Percentiles rank a stretch among this genome's conserved stretches.
Conservation (phyloP, 495 filamentous ascomycete genomes). For the Aspergillus olivimuriae region DNA sequence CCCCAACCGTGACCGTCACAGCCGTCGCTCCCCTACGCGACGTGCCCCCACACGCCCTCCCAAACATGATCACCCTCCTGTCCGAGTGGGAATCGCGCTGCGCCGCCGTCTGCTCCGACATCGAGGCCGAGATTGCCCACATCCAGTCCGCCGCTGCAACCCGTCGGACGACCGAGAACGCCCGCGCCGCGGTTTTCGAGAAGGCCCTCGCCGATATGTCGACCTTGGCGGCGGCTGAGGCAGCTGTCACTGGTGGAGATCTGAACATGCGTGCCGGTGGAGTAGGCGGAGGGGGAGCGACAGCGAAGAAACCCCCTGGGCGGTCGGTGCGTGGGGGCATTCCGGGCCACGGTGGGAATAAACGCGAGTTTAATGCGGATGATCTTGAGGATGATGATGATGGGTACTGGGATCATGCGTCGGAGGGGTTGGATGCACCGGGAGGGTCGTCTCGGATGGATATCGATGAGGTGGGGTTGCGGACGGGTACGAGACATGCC, state of each 20-base stretch:
- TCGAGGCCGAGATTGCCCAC: conserved; percentile 63
- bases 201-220: conserved; percentile 29
- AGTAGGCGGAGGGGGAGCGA: not conserved
- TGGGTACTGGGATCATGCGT: conserved; percentile 35
- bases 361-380: conserved; percentile 34
- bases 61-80: conserved; percentile 58
- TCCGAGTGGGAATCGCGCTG: conserved; percentile 72
- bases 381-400: conserved; percentile 43
- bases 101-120: conserved; percentile 61
- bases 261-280: too few species aligned
- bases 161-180: conserved; percentile 42
- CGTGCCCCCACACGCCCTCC: conserved; percentile 61
- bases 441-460: too few species aligned
- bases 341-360: conserved; percentile 30
- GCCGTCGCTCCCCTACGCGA: conserved; percentile 81
- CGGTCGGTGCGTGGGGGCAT: conserved; percentile 24
- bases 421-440: conserved; percentile 56
- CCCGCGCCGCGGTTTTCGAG: conserved; percentile 41
- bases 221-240: too few species aligned
- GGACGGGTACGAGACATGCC: conserved; percentile 41
- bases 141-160: conserved; percentile 51
- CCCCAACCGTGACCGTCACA: conserved; percentile 65
- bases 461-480: conserved; percentile 47
- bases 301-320: conserved; percentile 18
- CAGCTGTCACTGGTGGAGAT: too few species aligned